Conservation (phyloP, 2,329 filamentous ascomycete species). For the Ilyonectria robusta region DNA sequence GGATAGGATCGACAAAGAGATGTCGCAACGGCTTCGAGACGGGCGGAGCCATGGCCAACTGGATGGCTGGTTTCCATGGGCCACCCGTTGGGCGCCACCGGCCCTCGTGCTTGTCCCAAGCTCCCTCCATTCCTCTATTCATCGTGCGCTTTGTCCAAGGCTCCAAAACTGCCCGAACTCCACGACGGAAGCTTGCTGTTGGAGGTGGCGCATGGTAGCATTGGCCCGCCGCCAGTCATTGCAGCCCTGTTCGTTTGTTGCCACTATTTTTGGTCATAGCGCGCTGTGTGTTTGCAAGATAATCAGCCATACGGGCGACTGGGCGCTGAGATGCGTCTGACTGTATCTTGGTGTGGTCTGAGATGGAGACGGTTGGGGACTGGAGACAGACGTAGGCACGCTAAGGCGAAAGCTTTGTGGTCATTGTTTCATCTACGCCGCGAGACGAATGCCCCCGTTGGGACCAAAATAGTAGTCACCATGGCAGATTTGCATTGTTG, state of each 20-base stretch:
- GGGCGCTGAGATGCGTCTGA: conserved; percentile 34
- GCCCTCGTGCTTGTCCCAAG: conserved; percentile 19
- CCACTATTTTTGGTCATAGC: conserved; percentile 35
- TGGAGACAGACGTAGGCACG: conserved; percentile 11
- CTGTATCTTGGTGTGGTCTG: conserved; percentile 21
- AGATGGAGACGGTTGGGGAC: conserved; percentile 8
- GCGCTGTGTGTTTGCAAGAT: conserved; percentile 19
- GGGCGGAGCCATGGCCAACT: conserved; percentile 43
- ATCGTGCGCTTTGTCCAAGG: conserved; percentile 10
- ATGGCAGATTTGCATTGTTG: conserved; percentile 34
- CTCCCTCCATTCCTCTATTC: conserved; percentile 19
- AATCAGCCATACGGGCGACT: conserved; percentile 23
- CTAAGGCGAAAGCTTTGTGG: conserved; percentile 39
- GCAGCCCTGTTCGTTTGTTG: conserved; percentile 32
- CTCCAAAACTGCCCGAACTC: conserved; percentile 15
- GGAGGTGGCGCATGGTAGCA: conserved; percentile 22
- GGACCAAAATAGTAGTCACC: conserved; percentile 38
- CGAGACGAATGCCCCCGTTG: conserved; percentile 33
- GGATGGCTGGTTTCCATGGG: conserved; percentile 23
- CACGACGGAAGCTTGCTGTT: conserved; percentile 23
- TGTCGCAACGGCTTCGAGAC: conserved; percentile 30
- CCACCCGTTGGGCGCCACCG: conserved; percentile 22
- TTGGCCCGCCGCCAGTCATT: conserved; percentile 15
- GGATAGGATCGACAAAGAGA: conserved; percentile 42
- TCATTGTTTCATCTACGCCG: conserved; percentile 46